These are phyloP conservation scores for Conoideocrella luteorostrata DNA, from an alignment of 2,329 filamentous ascomycete genomes.

Conservation along the genomic window DNA sequence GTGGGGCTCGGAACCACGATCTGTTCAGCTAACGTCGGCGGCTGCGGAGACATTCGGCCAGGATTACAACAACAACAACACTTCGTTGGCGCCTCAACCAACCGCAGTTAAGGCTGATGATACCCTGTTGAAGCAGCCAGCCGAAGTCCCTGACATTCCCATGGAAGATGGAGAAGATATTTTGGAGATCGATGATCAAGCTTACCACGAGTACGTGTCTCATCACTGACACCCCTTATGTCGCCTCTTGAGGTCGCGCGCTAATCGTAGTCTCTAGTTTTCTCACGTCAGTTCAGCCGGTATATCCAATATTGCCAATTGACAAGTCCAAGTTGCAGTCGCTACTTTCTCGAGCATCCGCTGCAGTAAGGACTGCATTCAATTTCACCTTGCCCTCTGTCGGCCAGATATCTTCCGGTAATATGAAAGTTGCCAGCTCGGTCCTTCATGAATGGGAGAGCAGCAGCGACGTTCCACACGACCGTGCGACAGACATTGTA, in stretches of 20 bases:
- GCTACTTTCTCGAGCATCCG: slow-evolving; percentile 49
- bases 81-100: slow-evolving; percentile 41
- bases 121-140: slow-evolving; percentile 29
- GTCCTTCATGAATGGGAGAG: slow-evolving; percentile 48
- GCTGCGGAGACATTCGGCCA: slow-evolving; percentile 24
- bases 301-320: slow-evolving; percentile 58
- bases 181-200: slow-evolving; percentile 32
- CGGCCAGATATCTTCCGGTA: slow-evolving; percentile 30
- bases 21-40: slow-evolving; percentile 34
- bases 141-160: slow-evolving; percentile 27
- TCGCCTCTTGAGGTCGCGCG: neutral
- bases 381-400: slow-evolving; percentile 56
- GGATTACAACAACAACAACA: slow-evolving; percentile 32
- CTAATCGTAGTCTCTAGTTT: slow-evolving; percentile 39
- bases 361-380: slow-evolving; percentile 56
- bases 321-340: slow-evolving; percentile 49
- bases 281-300: slow-evolving; percentile 57
- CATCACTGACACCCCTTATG: neutral
- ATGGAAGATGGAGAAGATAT: slow-evolving; percentile 17
- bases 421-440: slow-evolving; percentile 38
- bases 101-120: slow-evolving; percentile 31
- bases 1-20: slow-evolving; percentile 43
- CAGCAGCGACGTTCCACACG: slow-evolving; percentile 29
- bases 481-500: slow-evolving; percentile 41
- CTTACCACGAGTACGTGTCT: slow-evolving; percentile 37